Conservation (phyloP, 2,329 filamentous ascomycete species). For the Colletotrichum eleusines region DNA sequence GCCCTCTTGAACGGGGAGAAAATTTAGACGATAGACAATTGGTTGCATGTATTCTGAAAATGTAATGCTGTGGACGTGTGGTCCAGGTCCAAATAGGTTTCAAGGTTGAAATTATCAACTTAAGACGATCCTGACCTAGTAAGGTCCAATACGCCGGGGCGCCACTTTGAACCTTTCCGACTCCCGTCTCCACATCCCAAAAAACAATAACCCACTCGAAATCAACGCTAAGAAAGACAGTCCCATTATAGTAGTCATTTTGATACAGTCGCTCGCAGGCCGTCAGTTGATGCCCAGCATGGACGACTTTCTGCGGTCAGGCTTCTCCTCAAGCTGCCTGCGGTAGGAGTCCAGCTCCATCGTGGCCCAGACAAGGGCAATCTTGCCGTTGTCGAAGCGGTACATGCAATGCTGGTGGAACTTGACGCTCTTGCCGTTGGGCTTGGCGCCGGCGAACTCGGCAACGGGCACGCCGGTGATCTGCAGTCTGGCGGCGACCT, state of each 20-base stretch:
- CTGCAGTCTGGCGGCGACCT: constrained; percentile 49
- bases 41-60: background rate
- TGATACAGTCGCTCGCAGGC: background rate
- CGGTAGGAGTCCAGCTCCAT: constrained; percentile 48
- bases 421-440: constrained; percentile 47
- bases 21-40: background rate
- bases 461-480: constrained; percentile 49
- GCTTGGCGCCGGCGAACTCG: constrained; percentile 46
- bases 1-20: too few relatives aligned
- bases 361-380: constrained; percentile 51
- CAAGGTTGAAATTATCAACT: background rate
- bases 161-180: background rate
- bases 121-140: background rate
- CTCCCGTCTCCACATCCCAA: background rate
- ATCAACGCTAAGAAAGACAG: background rate
- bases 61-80: too few relatives aligned
- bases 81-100: background rate
- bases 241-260: background rate
- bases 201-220: background rate
- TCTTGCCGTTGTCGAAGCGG: constrained; percentile 49
- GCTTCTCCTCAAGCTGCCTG: constrained; percentile 31
- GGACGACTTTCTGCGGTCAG: constrained; percentile 26
- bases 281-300: constrained; percentile 34
- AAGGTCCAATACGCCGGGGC: background rate
- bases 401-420: constrained; percentile 54